Conservation (phyloP, 495 filamentous ascomycete species). For the Patellaria atrata region DNA sequence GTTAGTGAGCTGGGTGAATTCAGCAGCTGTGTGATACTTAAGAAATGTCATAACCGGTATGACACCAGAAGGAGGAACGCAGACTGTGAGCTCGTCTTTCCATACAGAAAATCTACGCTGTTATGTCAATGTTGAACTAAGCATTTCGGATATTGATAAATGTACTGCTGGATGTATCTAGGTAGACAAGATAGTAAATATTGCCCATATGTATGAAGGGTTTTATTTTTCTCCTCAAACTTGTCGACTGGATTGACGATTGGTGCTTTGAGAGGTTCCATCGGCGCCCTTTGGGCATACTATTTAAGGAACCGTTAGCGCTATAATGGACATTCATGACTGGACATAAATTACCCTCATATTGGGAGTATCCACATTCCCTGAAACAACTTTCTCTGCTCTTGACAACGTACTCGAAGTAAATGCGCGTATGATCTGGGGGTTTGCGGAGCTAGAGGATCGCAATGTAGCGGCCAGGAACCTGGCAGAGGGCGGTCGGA, state of each 20-base stretch:
- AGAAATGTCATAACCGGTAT: constrained; percentile 88
- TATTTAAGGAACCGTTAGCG: no score
- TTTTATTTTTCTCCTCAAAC: constrained; percentile 66
- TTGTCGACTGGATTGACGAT: constrained; percentile 89
- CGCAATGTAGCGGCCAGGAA: constrained; percentile 16
- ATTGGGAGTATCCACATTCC: constrained; percentile 24
- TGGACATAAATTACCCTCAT: constrained; percentile 33
- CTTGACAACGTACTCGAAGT: constrained; percentile 20
- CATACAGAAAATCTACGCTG: constrained; percentile 65
- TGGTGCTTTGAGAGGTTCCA: constrained; percentile 56
- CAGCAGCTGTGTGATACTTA: constrained; percentile 93
- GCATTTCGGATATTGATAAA: not conserved
- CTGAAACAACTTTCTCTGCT: constrained; percentile 18
- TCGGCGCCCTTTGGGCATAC: constrained; percentile 18
- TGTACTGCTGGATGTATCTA: constrained; percentile 83
- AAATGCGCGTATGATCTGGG: constrained; percentile 18
- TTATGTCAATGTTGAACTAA: constrained; percentile 1
- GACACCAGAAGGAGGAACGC: constrained; percentile 74
- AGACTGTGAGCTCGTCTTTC: constrained; percentile 97
- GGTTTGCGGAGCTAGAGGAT: not conserved
- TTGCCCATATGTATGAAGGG: constrained; percentile 83
- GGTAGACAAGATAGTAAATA: constrained; percentile 94
- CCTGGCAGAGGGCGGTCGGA: constrained; percentile 16
- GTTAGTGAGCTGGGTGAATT: constrained; percentile 84
- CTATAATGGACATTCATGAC: no score